phyloP scores from a whole-genome alignment of 2,329 filamentous ascomycete species.

The Albifimbria verrucaria region DNA sequence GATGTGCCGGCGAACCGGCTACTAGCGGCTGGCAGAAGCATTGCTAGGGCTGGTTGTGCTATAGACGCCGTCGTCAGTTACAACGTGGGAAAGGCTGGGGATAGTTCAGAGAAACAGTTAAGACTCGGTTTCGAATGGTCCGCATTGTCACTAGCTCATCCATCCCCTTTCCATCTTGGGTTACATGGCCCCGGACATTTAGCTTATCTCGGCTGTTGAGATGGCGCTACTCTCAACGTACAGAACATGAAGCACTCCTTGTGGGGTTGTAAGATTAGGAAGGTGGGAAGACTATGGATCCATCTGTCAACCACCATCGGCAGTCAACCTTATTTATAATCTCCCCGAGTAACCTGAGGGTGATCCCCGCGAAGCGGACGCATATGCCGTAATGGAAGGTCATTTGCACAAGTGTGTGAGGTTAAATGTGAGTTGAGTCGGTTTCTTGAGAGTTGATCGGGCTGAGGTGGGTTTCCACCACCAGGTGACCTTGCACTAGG shows the following conservation, averaged over 20 bases:
- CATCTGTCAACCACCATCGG: neutral
- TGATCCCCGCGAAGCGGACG: too few species aligned
- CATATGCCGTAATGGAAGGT: neutral
- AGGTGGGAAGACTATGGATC: neutral
- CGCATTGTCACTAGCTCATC: neutral
- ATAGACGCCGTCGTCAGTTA: too few species aligned
- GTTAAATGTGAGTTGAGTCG: too few species aligned
- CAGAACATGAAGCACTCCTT: neutral
- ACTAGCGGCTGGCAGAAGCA: neutral
- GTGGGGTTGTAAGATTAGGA: neutral
- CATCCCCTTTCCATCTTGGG: neutral
- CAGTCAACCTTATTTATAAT: neutral
- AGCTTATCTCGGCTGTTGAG: neutral
- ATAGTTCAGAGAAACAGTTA: too few species aligned
- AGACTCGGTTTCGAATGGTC: neutral
- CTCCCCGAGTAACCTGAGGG: too few species aligned
- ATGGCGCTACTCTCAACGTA: neutral
- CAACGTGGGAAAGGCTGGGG: too few species aligned
- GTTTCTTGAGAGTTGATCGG: too few species aligned
- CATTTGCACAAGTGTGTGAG: too few species aligned
- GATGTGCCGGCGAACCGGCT: neutral
- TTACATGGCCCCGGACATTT: neutral
- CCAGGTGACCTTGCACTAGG: too few species aligned
- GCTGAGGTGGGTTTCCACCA: too few species aligned
- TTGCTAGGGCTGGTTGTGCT: too few species aligned